phyloP scores from a whole-genome alignment of 2,329 filamentous ascomycete genomes.

The Aspergillus costaricaensis region DNA sequence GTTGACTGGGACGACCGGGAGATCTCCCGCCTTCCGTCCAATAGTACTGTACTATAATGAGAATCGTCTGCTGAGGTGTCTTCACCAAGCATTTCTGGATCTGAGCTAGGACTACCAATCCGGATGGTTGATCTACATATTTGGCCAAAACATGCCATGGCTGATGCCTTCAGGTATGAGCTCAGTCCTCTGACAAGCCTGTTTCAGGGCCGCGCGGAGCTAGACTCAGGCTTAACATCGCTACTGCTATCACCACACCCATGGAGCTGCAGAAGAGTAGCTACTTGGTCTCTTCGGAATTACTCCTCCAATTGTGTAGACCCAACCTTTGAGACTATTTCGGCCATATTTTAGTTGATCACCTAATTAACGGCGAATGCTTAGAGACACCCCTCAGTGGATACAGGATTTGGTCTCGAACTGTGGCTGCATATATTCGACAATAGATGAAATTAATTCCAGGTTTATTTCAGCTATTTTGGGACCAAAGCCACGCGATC shows the following conservation, averaged over 20 bases:
- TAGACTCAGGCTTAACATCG: neutral
- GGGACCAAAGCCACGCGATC: neutral
- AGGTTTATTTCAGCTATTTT: neutral
- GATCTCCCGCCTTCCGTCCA: conserved; percentile 11
- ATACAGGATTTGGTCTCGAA: neutral
- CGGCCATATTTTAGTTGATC: neutral
- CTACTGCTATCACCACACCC: neutral
- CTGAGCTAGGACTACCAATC: conserved; percentile 6
- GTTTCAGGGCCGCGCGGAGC: neutral
- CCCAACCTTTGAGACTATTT: too few species aligned
- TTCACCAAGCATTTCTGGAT: conserved; percentile 12
- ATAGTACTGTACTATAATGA: neutral
- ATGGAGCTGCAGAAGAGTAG: neutral
- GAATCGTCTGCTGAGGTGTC: conserved; percentile 1
- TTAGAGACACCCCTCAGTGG: neutral
- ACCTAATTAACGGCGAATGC: neutral
- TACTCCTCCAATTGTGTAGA: too few species aligned
- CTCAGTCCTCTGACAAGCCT: conserved; percentile 5
- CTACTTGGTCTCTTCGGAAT: neutral
- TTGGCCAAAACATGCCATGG: neutral
- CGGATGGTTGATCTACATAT: conserved; percentile 13
- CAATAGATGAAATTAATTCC: neutral
- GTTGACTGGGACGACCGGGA: neutral
- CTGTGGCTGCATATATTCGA: neutral
- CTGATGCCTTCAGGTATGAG: neutral